These are phyloP conservation scores for Boeremia lycopersici DNA, from an alignment of 2,329 filamentous ascomycete genomes.

Conservation along the genomic window DNA sequence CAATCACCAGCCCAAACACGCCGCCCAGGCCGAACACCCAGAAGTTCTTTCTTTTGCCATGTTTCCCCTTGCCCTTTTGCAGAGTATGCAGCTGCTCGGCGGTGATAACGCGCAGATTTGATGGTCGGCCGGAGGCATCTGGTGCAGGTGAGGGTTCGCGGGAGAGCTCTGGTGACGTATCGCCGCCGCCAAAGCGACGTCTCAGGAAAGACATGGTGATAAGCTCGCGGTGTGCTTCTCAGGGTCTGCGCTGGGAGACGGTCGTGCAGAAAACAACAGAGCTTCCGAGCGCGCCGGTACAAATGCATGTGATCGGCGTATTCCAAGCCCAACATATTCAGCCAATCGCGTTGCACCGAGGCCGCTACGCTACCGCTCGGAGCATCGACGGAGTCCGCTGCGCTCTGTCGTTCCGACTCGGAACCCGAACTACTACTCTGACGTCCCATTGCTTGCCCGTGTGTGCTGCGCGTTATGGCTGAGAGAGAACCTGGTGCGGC, in stretches of 20 bases:
- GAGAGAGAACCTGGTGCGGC: constrained; percentile 2
- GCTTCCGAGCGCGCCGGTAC: constrained; percentile 4
- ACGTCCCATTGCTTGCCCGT: background rate
- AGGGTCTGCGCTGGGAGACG: background rate
- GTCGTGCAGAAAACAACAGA: constrained; percentile 3
- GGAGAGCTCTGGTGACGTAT: constrained; percentile 37
- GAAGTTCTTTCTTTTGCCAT: constrained; percentile 72
- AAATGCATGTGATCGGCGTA: constrained; percentile 1
- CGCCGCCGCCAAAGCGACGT: constrained; percentile 43
- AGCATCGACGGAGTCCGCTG: background rate
- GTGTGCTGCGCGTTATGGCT: constrained; percentile 5
- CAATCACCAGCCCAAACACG: constrained; percentile 85
- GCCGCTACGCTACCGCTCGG: constrained; percentile 4
- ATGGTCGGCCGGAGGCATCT: constrained; percentile 32
- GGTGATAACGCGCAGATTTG: constrained; percentile 59
- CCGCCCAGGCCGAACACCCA: constrained; percentile 88
- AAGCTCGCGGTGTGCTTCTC: background rate
- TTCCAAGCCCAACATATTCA: background rate
- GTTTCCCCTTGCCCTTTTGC: constrained; percentile 47
- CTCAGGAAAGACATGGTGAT: constrained; percentile 46
- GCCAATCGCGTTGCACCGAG: constrained; percentile 2
- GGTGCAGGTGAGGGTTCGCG: constrained; percentile 12
- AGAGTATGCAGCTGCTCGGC: constrained; percentile 58
- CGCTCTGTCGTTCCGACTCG: constrained; percentile 8
- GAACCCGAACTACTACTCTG: background rate